Base-by-base conservation (phyloP, 2,329 filamentous ascomycete genomes). In the Geosmithia putterillii region DNA sequence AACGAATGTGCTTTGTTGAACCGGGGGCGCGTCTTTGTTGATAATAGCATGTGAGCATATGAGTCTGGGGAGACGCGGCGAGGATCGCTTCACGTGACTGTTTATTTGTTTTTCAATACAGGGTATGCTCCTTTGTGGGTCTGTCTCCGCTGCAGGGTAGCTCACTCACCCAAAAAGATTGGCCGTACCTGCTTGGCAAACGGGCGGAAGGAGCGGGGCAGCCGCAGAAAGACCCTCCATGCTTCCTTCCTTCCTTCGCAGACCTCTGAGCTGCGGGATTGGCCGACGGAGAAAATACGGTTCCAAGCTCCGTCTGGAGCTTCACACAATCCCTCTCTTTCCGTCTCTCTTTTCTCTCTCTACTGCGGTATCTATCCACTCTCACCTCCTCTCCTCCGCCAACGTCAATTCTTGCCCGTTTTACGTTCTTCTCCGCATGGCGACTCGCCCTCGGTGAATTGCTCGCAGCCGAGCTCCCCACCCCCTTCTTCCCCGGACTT, bases 401-500 rank as follows among this genome's bases (percentile, higher is more conserved):
- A n/a, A 32, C 28, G 4, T 7, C 10, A 12, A 32, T 12, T 32
- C 28, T 7, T 32, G 6, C 3, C 10, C 28, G 10, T 12, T 12
- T 32, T 10, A 32, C 22, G 18, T 15, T n/a, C 18, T 20, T 22
- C 22, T 18, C 38, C 38, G 17, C 15, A 44, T 44, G 43, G 43
- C 35, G 25, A 38, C 18, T 14, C 25, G 14, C 9, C 15, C 38
- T 36, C 39, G 43, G 43, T 44, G 35, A 38, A 44, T 38, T 38
- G 38, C 43, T 44, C 40, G 40, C 20, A 28, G 18, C 19, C 39
- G 39, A 44, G 43, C 43, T 25, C n/a, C 40, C n/a, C n/a, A n/a
- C 18, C 41, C 9, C 15, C 18, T 23, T 17, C 20, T 43, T 17
- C 12, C 34, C 22, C 28, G 21, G 18, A 6, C 28, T 32, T 32